phyloP scores from a whole-genome alignment of 2,329 filamentous ascomycete genomes.

The Neurospora sp. region DNA sequence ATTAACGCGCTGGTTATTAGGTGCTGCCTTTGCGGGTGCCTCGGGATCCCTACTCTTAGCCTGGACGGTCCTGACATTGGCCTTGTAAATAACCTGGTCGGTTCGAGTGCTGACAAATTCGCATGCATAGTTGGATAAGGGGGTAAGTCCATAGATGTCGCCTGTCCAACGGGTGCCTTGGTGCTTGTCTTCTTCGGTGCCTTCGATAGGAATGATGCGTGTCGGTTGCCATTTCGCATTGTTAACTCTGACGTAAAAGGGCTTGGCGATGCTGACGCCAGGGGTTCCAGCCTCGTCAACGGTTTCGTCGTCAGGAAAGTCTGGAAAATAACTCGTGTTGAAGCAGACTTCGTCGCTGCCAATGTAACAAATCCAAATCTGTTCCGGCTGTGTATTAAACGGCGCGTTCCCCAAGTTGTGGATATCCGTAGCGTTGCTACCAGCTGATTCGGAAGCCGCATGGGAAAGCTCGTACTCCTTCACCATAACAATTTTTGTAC shows the following conservation, averaged over 20 bases:
- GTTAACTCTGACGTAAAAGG: constrained; percentile 71
- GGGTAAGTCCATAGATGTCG: constrained; percentile 58
- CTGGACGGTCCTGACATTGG: constrained; percentile 57
- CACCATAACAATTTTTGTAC: constrained; percentile 92
- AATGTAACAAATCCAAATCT: constrained; percentile 75
- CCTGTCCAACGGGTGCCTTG: constrained; percentile 55
- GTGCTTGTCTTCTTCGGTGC: constrained; percentile 24
- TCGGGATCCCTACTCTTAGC: constrained; percentile 34
- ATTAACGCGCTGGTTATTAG: constrained; percentile 43
- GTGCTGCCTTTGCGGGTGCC: constrained; percentile 21
- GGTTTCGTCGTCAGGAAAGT: constrained; percentile 27
- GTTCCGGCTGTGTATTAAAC: constrained; percentile 58
- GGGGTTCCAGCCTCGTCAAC: constrained; percentile 28
- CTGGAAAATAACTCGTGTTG: constrained; percentile 56
- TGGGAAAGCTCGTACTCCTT: constrained; percentile 83
- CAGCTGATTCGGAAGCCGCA: constrained; percentile 60
- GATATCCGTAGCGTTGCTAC: constrained; percentile 65
- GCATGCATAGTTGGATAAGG: constrained; percentile 66
- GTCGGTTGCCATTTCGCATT: constrained; percentile 72
- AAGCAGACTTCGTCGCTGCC: constrained; percentile 70
- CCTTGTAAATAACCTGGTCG: constrained; percentile 57
- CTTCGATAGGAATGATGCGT: constrained; percentile 48
- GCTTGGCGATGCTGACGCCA: constrained; percentile 58
- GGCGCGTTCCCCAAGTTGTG: constrained; percentile 68
- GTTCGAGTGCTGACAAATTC: constrained; percentile 64